Base-by-base conservation (phyloP, 495 filamentous ascomycete species). In the Penicillium chermesinum region DNA sequence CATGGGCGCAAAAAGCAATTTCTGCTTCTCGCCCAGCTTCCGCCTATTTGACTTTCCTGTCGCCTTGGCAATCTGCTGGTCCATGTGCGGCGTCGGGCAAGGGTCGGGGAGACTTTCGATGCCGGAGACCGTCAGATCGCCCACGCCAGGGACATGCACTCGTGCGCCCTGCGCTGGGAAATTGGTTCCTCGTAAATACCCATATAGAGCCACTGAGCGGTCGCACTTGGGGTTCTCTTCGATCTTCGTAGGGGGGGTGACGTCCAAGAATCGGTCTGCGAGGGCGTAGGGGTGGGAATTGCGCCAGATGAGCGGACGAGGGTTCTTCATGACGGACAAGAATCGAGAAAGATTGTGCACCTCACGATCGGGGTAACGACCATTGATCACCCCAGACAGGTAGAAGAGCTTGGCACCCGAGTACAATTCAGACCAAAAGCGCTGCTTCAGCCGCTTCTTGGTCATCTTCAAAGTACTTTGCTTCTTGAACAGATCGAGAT, bases 301-400 rank as follows among this genome's bases (percentile, higher is more conserved):
- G 41, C 94, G 81, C 93, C 93, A 98, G n/a, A 96, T 75, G 5
- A 98, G 71, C 4, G 93, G 93, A 38, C 93, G 81, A 21, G 93
- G 94, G 65, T 95, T 96, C 74, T 98, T 98, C 94, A 97, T 97
- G 55, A 98, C 89, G 2, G 86, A 91, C 54, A 98, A 76, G 65
- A 98, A 98, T 38, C 94, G 79, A 12, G 87, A 91, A 3, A 98
- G 68, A 52, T 98, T 98, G 71, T 96, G 88, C 16, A 98, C 83
- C 69, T 98, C 94, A 41, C 93, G 83, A 61, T 98, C 93, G 17
- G 93, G 93, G 67, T 98, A 98, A 46, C 93, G 79, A 30, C 93
- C 93, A 63, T 97, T 97, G 49, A 96, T 82, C 10, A 98, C 89
- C 48, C 93, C 93, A 12, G 87, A 93, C 12, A 98, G 75, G 65